Base-by-base conservation (phyloP, 164 flowering plant species). In the Aristolochia fimbriata region DNA sequence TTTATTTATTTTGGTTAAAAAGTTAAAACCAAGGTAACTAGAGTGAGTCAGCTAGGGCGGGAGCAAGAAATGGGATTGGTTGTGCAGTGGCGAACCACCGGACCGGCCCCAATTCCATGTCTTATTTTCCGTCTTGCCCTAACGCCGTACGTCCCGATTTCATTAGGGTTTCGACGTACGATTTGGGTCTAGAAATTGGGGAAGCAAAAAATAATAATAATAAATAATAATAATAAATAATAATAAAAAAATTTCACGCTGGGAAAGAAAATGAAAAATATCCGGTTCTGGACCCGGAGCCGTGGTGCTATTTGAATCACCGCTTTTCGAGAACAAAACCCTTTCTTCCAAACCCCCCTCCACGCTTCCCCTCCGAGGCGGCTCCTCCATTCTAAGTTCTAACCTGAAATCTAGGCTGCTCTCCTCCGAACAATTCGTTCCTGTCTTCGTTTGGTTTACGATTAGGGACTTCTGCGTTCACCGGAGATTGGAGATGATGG, bases 221-320 rank as follows among this genome's bases (percentile, higher is more conserved):
- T n/a, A n/a, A n/a, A n/a, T n/a, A n/a, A n/a, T n/a, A n/a, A n/a
- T n/a, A n/a, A n/a, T n/a, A n/a, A n/a, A 21, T 19, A 60, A 46
- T 17, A 45, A 21, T 12, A 15, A 19, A 51, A 41, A 52, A 59
- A 61, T 46, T 6, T 7, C 43, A 1, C 43, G 12, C 12, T 37
- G 43, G 43, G n/a, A 5, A 47, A 60, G 11, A 23, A 11, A 57
- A 27, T 27, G 30, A 27, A 48, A 48, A 31, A 61, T 55, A 37
- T 54, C 62, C 51, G 46, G 63, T 48, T 61, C 65, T 48, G 72
- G 53, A 49, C 60, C 58, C 53, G 65, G 59, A 60, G 65, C 59
- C 65, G 71, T 61, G 69, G 71, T 52, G 63, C 68, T 61, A 69
- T 69, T 69, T 73, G 70, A 73, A 62, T 65, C 72, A 69, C 67